Percentiles rank a stretch among this genome's conserved stretches.
phyloP scores from a whole-genome alignment of 495 filamentous ascomycete species.

The Aspergillus olivimuriae region DNA sequence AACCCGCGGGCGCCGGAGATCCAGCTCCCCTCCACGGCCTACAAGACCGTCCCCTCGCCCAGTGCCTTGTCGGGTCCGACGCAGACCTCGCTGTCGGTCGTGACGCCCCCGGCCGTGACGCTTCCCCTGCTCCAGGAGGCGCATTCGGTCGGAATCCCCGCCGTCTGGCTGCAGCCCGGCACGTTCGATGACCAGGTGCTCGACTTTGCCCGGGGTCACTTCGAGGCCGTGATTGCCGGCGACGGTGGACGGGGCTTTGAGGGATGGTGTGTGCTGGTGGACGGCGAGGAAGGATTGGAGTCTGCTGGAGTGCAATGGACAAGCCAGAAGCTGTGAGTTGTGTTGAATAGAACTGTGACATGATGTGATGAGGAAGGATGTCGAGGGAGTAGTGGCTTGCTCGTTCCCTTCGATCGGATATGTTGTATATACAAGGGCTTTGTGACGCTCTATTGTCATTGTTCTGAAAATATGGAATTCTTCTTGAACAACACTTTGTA shows the following conservation, averaged over 20 bases:
- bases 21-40: slow-evolving; percentile 42
- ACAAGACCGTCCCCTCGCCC: slow-evolving; percentile 61
- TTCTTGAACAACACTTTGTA: too few relatives aligned
- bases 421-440: too few relatives aligned
- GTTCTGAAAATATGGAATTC: too few relatives aligned
- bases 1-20: slow-evolving; percentile 67
- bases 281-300: slow-evolving; percentile 68
- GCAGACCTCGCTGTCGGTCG: slow-evolving; percentile 71
- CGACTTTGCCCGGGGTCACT: slow-evolving; percentile 56
- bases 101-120: slow-evolving; percentile 77
- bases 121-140: slow-evolving; percentile 68
- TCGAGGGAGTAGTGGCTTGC: too few relatives aligned
- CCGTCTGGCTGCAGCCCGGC: slow-evolving; percentile 91
- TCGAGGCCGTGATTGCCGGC: slow-evolving; percentile 65
- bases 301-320: slow-evolving; percentile 50
- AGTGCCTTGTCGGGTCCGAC: slow-evolving; percentile 53
- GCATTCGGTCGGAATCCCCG: slow-evolving; percentile 65
- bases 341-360: neutral
- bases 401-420: too few relatives aligned
- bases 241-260: slow-evolving; percentile 61
- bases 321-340: slow-evolving; percentile 35
- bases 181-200: slow-evolving; percentile 72
- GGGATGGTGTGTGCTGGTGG: slow-evolving; percentile 89
- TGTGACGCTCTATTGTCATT: too few relatives aligned
- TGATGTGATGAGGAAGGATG: neutral